These are phyloP conservation scores for Hericium alpestre DNA, from an alignment of 768 basidiomycete genomes.

Conservation along the genomic window DNA sequence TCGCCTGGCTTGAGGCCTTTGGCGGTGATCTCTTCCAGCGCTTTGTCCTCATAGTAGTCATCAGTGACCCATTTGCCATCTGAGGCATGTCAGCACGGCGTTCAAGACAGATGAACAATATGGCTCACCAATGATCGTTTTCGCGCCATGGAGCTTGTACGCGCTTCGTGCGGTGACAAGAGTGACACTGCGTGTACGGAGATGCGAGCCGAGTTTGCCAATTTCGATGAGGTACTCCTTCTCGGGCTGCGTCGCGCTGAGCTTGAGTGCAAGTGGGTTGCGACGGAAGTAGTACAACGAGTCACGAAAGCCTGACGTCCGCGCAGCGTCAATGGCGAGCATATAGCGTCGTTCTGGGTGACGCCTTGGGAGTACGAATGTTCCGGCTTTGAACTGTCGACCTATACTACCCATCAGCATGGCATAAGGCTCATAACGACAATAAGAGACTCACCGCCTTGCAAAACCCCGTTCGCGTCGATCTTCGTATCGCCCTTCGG, in stretches of 20 bases:
- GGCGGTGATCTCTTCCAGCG: conserved; percentile 63
- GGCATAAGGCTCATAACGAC: neutral
- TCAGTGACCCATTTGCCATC: conserved; percentile 90
- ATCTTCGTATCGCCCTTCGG: conserved; percentile 88
- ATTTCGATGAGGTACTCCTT: conserved; percentile 86
- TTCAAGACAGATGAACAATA: neutral
- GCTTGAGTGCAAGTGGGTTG: conserved; percentile 82
- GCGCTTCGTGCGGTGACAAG: conserved; percentile 87
- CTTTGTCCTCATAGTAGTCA: conserved; percentile 91
- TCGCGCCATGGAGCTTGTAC: conserved; percentile 89
- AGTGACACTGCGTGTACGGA: conserved; percentile 87
- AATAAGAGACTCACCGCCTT: conserved; percentile 55
- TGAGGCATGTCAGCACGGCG: conserved; percentile 19
- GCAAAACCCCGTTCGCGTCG: conserved; percentile 70
- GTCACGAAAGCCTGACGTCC: conserved; percentile 91
- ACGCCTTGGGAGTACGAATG: conserved; percentile 78
- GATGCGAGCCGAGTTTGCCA: conserved; percentile 80
- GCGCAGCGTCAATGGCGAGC: conserved; percentile 95
- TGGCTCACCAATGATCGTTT: conserved; percentile 71
- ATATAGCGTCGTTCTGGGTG: conserved; percentile 82
- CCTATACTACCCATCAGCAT: conserved; percentile 33
- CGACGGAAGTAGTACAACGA: conserved; percentile 97
- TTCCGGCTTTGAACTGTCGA: conserved; percentile 78
- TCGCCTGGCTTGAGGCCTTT: conserved; percentile 78
- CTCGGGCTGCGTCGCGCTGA: conserved; percentile 80